Percentiles rank a stretch among this genome's conserved stretches.
Conservation (phyloP, 192 early-diverging fungal species). For the Chytriomyces sp. region DNA sequence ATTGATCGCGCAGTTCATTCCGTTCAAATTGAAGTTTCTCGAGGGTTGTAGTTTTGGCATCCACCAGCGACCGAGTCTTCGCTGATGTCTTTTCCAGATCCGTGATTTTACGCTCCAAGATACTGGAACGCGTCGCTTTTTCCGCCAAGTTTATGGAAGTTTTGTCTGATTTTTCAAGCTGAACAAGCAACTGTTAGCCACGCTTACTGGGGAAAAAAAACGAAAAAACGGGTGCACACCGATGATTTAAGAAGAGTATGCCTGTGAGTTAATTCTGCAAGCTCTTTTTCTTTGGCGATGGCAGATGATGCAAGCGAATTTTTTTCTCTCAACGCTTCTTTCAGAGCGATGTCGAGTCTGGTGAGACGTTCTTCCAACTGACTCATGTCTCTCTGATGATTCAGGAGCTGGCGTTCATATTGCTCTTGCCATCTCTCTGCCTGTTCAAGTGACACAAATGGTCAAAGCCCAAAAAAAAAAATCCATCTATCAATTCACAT, state of each 20-base stretch:
- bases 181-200: not conserved
- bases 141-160: constrained; percentile 21
- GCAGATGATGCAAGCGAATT: constrained; percentile 22
- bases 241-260: constrained; percentile 28
- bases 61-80: constrained; percentile 27
- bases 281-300: constrained; percentile 29
- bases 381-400: constrained; percentile 23
- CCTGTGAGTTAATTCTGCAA: constrained; percentile 3
- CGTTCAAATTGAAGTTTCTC: constrained; percentile 33
- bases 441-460: constrained; percentile 13
- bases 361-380: constrained; percentile 23
- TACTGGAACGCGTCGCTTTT: constrained; percentile 8
- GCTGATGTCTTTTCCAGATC: constrained; percentile 33
- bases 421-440: constrained; percentile 35
- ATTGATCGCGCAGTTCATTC: constrained; percentile 20
- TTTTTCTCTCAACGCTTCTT: constrained; percentile 18
- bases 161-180: constrained; percentile 38
- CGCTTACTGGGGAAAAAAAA: not conserved
- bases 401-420: constrained; percentile 18
- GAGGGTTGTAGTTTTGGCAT: constrained; percentile 27
- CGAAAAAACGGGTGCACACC: constrained; percentile 7
- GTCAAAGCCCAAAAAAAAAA: constrained; percentile 5
- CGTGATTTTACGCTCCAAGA: constrained; percentile 31
- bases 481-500: not conserved
- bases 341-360: constrained; percentile 18